phyloP scores from a whole-genome alignment of 495 filamentous ascomycete genomes.

The Penicillium canariense region DNA sequence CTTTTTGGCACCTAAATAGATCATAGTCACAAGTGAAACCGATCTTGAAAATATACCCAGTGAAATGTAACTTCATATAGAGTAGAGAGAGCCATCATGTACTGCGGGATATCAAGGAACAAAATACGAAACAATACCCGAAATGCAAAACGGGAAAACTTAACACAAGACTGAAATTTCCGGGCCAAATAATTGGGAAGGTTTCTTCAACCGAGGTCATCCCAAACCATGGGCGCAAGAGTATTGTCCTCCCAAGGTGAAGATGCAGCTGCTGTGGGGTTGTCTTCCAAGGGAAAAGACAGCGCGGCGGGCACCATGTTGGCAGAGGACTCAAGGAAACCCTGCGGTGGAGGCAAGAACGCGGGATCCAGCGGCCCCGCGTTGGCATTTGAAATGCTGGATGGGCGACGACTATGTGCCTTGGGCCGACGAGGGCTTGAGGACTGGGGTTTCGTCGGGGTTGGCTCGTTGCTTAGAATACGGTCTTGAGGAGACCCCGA shows the following conservation, averaged over 20 bases:
- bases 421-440: conserved; percentile 2
- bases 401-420: conserved; percentile 17
- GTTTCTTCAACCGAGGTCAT: conserved; percentile 31
- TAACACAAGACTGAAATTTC: not conserved
- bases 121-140: conserved; percentile 6
- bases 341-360: conserved; percentile 34
- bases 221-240: conserved; percentile 45
- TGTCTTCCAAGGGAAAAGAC: conserved; percentile 39
- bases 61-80: not conserved
- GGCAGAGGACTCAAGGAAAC: conserved; percentile 22
- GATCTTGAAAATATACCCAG: not conserved
- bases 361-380: conserved; percentile 28
- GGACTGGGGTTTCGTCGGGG: conserved; percentile 12
- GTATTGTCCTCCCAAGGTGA: conserved; percentile 44
- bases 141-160: not conserved
- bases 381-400: conserved; percentile 16
- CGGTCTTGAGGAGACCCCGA: conserved; percentile 9
- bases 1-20: not conserved
- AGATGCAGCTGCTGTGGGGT: conserved; percentile 14
- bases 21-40: not conserved
- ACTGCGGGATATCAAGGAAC: conserved; percentile 30
- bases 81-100: conserved; percentile 25
- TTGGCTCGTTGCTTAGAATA: conserved; percentile 10
- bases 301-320: conserved; percentile 19
- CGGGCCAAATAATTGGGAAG: not conserved